Evolutionary conservation across 1,284 basidiomycete genomes (phyloP).

Genomic region (Porogramme epimiltina): DNA sequence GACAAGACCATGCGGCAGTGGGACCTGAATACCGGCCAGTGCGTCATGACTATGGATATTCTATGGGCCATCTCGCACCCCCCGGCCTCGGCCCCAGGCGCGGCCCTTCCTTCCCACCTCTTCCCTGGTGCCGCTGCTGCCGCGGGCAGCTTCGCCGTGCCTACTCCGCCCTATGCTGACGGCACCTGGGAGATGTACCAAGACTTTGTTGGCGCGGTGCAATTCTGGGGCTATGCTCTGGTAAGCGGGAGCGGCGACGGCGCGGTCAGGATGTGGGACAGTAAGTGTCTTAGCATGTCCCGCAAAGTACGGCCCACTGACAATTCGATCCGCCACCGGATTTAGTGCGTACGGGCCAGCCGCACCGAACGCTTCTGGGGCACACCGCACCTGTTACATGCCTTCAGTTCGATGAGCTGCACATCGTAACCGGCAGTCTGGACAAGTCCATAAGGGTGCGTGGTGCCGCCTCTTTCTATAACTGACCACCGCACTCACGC

Average conservation of each 20-base stretch:
- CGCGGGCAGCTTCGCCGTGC: conserved; percentile 74
- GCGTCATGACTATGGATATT: conserved; percentile 99
- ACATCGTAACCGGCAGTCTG: conserved; percentile 89
- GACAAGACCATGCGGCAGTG: conserved; percentile 99
- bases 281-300: no score
- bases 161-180: conserved; percentile 87
- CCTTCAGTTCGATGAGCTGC: conserved; percentile 95
- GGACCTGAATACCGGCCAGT: conserved; percentile 97
- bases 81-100: conserved; percentile 48
- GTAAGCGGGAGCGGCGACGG: conserved; percentile 97
- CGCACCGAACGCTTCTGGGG: conserved; percentile 90
- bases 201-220: conserved; percentile 96
- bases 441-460: conserved; percentile 91
- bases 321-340: conserved; percentile 4
- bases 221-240: conserved; percentile 98
- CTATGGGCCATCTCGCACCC: conserved; percentile 99
- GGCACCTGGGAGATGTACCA: conserved; percentile 95
- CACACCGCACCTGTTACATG: conserved; percentile 95
- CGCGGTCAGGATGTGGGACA: conserved; percentile 99
- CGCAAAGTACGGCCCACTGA: no score
- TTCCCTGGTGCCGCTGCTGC: conserved; percentile 60
- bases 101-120: conserved; percentile 42
- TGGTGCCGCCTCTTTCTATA: conserved; percentile 17
- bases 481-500: not conserved
- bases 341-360: conserved; percentile 97